Evolutionary conservation across 2,329 filamentous ascomycete species (phyloP).

Genomic region (Orbilia ellipsospora): DNA sequence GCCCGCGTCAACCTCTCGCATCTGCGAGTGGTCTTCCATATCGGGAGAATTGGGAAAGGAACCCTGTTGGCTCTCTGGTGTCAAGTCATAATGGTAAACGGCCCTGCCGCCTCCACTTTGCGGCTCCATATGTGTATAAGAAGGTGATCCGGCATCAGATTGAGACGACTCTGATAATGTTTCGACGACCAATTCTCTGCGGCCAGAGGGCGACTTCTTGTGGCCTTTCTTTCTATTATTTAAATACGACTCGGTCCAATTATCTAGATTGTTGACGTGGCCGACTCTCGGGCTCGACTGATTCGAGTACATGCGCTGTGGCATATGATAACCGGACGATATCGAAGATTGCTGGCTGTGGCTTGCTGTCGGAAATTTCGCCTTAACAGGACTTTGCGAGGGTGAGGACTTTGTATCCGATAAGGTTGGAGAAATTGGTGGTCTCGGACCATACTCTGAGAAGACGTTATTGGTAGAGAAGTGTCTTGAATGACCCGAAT

Average conservation of each 20-base stretch:
- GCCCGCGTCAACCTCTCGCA: slow-evolving; percentile 36
- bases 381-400: slow-evolving; percentile 31
- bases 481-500: slow-evolving; percentile 44
- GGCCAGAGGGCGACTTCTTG: slow-evolving; percentile 28
- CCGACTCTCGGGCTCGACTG: slow-evolving; percentile 36
- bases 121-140: slow-evolving; percentile 48
- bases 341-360: slow-evolving; percentile 43
- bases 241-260: slow-evolving; percentile 51
- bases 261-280: slow-evolving; percentile 42
- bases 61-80: slow-evolving; percentile 50
- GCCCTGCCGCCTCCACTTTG: slow-evolving; percentile 37
- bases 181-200: slow-evolving; percentile 24
- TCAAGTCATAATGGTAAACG: slow-evolving; percentile 47
- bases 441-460: slow-evolving; percentile 41
- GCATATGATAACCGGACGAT: slow-evolving; percentile 25
- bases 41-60: slow-evolving; percentile 45
- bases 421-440: slow-evolving; percentile 43
- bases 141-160: slow-evolving; percentile 47
- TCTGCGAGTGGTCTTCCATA: slow-evolving; percentile 43
- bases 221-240: slow-evolving; percentile 45
- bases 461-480: slow-evolving; percentile 35
- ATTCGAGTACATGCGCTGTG: slow-evolving; percentile 29
- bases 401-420: slow-evolving; percentile 39
- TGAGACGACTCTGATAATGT: slow-evolving; percentile 45
- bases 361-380: slow-evolving; percentile 16